phyloP scores from a whole-genome alignment of 1,284 basidiomycete genomes.

The Rhodotorula sp. region DNA sequence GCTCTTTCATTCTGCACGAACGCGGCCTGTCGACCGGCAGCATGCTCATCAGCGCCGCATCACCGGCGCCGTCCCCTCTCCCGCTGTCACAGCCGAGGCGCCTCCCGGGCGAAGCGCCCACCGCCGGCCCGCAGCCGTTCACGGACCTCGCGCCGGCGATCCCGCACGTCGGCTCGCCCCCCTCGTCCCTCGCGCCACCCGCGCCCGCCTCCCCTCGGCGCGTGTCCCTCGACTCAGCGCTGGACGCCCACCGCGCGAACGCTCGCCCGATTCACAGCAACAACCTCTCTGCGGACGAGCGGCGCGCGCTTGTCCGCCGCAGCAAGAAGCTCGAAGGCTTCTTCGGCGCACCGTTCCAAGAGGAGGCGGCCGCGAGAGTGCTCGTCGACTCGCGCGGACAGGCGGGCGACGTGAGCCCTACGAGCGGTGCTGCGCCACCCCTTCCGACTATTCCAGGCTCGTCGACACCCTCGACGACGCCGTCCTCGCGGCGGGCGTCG shows the following conservation, averaged over 20 bases:
- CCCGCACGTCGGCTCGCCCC: not conserved
- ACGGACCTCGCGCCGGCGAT: slow-evolving; percentile 8
- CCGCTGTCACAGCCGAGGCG: not conserved
- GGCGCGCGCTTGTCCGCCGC: slow-evolving; percentile 21
- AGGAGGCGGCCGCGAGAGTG: slow-evolving; percentile 13
- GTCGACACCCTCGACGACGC: not conserved
- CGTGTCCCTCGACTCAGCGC: slow-evolving; percentile 19
- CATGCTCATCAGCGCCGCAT: not conserved
- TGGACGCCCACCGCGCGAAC: slow-evolving; percentile 1
- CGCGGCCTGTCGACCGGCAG: not conserved
- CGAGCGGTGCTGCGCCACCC: too few relatives aligned
- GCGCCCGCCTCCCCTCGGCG: not conserved
- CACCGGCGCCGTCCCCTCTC: not conserved
- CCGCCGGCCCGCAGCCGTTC: not conserved
- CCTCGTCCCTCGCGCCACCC: not conserved
- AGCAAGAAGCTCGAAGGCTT: slow-evolving; percentile 36
- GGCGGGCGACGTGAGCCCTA: not conserved
- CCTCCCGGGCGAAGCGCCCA: not conserved
- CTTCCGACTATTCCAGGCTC: not conserved
- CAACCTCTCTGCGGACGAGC: slow-evolving; percentile 7
- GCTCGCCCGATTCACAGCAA: slow-evolving; percentile 14
- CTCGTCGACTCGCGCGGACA: not conserved
- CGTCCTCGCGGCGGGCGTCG: not conserved
- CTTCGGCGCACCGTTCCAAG: slow-evolving; percentile 25
- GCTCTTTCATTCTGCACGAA: not conserved